These are phyloP conservation scores for Xylaria sp. DNA, from an alignment of 495 filamentous ascomycete genomes.

Conservation along the genomic window DNA sequence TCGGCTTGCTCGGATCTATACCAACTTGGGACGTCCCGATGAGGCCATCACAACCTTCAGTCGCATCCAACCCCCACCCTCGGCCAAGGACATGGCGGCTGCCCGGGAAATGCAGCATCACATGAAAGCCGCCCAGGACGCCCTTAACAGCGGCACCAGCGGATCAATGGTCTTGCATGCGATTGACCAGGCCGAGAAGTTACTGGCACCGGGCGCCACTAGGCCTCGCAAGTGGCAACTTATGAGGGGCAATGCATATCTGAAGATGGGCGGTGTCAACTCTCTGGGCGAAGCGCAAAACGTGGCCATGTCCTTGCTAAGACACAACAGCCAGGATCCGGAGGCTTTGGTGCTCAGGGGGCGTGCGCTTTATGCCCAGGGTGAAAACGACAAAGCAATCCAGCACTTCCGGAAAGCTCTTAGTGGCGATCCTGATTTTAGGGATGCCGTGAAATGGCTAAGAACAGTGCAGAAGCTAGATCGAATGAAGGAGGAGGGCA, in stretches of 20 bases:
- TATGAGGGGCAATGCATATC: constrained; percentile 89
- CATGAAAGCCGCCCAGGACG: constrained; percentile 79
- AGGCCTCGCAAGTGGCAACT: constrained; percentile 92
- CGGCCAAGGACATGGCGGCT: constrained; percentile 79
- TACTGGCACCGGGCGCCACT: constrained; percentile 73
- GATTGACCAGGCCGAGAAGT: constrained; percentile 83
- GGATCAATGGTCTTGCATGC: constrained; percentile 93
- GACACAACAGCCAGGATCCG: constrained; percentile 87
- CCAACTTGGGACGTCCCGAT: constrained; percentile 79
- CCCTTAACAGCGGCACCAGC: constrained; percentile 70
- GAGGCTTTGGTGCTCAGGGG: constrained; percentile 92
- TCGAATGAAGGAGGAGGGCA: constrained; percentile 92
- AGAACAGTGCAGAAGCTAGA: constrained; percentile 89
- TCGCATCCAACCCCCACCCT: constrained; percentile 75
- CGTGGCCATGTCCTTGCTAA: constrained; percentile 83
- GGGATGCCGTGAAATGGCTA: constrained; percentile 80
- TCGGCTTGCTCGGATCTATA: constrained; percentile 87
- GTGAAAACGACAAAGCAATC: constrained; percentile 94
- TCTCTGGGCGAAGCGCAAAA: constrained; percentile 90
- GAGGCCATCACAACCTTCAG: constrained; percentile 83
- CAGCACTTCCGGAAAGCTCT: constrained; percentile 90
- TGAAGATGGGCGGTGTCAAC: constrained; percentile 91
- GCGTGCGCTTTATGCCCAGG: constrained; percentile 84
- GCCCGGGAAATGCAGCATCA: constrained; percentile 85
- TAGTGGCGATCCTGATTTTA: constrained; percentile 90